A percentile compares a stretch with the other conserved stretches of the same genome.
Conservation (phyloP, 2,329 filamentous ascomycete genomes). For the Penicillium nordicum region DNA sequence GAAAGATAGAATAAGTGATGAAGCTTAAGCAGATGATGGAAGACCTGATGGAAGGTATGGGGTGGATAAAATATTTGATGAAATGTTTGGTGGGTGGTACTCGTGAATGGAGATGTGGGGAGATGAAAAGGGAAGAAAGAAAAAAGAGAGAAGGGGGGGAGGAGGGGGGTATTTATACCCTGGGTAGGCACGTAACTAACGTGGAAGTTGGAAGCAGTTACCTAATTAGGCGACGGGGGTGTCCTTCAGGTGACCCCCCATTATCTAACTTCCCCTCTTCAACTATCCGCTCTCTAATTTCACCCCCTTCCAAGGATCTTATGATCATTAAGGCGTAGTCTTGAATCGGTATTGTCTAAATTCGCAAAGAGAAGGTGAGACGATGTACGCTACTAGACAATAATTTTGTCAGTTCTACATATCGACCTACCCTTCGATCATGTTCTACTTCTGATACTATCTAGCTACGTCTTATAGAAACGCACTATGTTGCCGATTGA, state of each 20-base stretch:
- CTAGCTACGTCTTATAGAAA: neutral
- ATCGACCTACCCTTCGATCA: too few relatives aligned
- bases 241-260: neutral
- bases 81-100: neutral
- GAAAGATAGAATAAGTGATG: neutral
- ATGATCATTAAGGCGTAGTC: too few relatives aligned
- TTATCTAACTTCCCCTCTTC: neutral
- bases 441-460: too few relatives aligned
- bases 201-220: too few relatives aligned
- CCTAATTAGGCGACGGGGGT: neutral
- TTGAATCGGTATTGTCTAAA: neutral
- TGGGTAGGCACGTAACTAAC: too few relatives aligned
- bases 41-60: neutral
- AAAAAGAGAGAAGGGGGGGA: neutral
- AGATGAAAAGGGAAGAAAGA: neutral
- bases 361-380: neutral
- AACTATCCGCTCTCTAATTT: neutral
- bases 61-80: neutral
- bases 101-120: neutral
- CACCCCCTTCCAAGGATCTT: accelerated
- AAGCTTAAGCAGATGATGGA: neutral
- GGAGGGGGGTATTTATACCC: neutral
- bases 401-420: neutral
- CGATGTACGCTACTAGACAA: neutral
- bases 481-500: neutral